Evolutionary conservation across 805 yeast species (phyloP), one percentile per base, ranked within the genome.

Genomic region (Candida cerambycidarum): DNA sequence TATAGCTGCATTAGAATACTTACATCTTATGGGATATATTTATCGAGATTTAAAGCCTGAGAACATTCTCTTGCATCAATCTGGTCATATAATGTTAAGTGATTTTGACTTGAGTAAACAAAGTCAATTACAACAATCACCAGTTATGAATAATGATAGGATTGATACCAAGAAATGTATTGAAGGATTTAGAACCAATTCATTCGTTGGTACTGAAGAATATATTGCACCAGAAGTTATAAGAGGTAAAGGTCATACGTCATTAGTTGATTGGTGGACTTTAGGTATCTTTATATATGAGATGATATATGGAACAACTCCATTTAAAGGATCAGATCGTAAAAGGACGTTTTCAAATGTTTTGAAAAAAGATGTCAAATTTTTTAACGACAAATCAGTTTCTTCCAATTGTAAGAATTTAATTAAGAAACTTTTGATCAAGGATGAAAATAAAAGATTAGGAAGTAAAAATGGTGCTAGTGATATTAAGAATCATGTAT

Each of bases 261-360:
- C 92, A 6, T 97, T 98, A 0, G 99, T 93, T 13, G 99, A 93
- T 63, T 93, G 99, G 99, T 93, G 99, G 99, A 93, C 99, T 0
- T 69, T 93, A 51, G 99, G 99, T 3, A 89, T 93, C 15, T 75
- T 93, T 55, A 71, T 89, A 17, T 95, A 81, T 63, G 99, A 93
- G 59, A 93, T 93, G 99, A 67, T 93, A 16, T 90, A 80, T 62
- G 98, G 98, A 1, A 85, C 89, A 7, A 93, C 99, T 0, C 99
- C 99, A 1, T 93, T 92, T 67, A 93, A 93, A 66, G 99, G 99
- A 5, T 71, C 79, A 27, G 89, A 83, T 51, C 76, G 98, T 32
- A 89, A 89, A 56, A 83, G 83, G 52, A 93, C 99, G 0, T 93
- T 93, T 60, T 81, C 92, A 32, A 88, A 89, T 54, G 82, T 93